Evolutionary conservation across 2,329 filamentous ascomycete genomes (phyloP).

Genomic region (Penicillium hesseltinei): DNA sequence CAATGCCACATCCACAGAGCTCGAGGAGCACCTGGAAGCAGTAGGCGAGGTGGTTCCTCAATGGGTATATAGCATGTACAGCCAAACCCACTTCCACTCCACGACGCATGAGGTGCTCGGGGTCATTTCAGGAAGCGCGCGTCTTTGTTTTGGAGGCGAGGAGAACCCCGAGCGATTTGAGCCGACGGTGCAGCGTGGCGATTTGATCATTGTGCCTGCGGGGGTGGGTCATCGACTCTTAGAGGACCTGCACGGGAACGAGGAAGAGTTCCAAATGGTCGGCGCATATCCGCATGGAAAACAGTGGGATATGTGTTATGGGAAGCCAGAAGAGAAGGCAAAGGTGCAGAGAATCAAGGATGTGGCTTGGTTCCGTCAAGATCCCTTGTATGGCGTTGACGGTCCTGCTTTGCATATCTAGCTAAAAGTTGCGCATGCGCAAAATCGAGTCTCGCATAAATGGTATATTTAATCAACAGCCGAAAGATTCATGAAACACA

Average conservation of each 20-base stretch:
- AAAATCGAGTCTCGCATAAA: slow-evolving; percentile 1
- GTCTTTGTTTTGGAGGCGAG: slow-evolving; percentile 66
- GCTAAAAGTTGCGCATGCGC: background rate
- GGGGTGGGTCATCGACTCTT: slow-evolving; percentile 64
- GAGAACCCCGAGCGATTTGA: slow-evolving; percentile 59
- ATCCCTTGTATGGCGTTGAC: slow-evolving; percentile 59
- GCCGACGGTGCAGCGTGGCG: slow-evolving; percentile 55
- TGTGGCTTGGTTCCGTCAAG: slow-evolving; percentile 58
- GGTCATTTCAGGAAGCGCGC: slow-evolving; percentile 58
- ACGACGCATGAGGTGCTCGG: slow-evolving; percentile 66
- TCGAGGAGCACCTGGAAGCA: slow-evolving; percentile 56
- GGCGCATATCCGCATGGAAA: slow-evolving; percentile 61
- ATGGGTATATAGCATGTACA: slow-evolving; percentile 70
- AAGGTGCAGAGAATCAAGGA: slow-evolving; percentile 50
- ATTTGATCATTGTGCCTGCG: slow-evolving; percentile 64
- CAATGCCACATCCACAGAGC: slow-evolving; percentile 46
- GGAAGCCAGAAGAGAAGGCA: slow-evolving; percentile 54
- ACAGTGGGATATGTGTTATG: slow-evolving; percentile 72
- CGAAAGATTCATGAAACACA: background rate
- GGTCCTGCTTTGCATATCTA: slow-evolving; percentile 51
- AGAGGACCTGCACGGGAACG: slow-evolving; percentile 52
- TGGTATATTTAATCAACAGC: slow-evolving; percentile 1
- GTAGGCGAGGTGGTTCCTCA: slow-evolving; percentile 59
- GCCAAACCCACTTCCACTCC: slow-evolving; percentile 64
- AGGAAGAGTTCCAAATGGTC: slow-evolving; percentile 60